Base-by-base conservation (phyloP, 176 grass and related monocot species). In the Rhynchospora pubera region DNA sequence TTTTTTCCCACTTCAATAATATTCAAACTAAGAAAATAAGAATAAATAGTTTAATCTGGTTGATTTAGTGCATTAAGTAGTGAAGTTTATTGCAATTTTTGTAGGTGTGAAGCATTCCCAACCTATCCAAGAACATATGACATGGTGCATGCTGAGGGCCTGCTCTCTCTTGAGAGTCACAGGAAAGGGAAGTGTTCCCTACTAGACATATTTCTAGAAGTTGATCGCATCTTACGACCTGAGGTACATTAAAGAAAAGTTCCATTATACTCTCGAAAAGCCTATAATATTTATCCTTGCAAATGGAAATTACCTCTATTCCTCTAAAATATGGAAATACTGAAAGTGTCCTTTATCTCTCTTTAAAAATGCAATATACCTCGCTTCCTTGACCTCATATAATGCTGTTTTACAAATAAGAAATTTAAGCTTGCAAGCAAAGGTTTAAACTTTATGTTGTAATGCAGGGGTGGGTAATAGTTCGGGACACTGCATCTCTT, bases 41-140 rank as follows among this genome's bases (percentile, higher is more conserved):
- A 56, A 13, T 10, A 7, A 55, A 32, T 34, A 56, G 10, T 30
- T 23, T 65, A 22, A 23, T 71, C 8, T 9, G 45, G 53, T 77
- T 53, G 56, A 56, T 77, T 56, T 26, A 71, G 28, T 90, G 8
- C 85, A 18, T 77, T 21, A 56, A 55, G 42, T 18, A 32, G 72
- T 56, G 50, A 77, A 77, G 72, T 77, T 32, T 28, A 77, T 9
- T 77, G 13, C 72, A 77, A 77, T 77, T 56, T 56, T 53, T 85
- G 81, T 84, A 99, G 97, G 97, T 99, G 97, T 86, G 97, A 99
- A 87, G 87, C 93, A 53, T 99, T 99, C 90, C 93, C 97, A 75
- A 89, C 96, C 50, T 99, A 95, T 85, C 96, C 96, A 57, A 93
- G 96, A 90, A 95, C 96, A 84, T 99, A 99, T 87, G 96, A 99